A percentile compares a stretch with the other conserved stretches of the same genome.
Evolutionary conservation across 306 rosid species (phyloP).

Genomic region (Carpinus viminea): DNA sequence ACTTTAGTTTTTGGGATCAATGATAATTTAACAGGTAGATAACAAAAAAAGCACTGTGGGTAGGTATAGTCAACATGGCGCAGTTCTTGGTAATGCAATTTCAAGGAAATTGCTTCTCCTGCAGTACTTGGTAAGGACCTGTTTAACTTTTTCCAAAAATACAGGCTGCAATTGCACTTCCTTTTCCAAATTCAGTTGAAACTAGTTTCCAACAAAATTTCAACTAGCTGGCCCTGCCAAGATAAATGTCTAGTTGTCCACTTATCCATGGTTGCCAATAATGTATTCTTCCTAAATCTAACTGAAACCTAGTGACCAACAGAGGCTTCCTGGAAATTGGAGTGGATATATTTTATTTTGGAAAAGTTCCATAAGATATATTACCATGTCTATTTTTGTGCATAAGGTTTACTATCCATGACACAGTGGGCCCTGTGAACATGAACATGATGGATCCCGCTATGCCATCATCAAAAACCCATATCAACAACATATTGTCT

Average conservation of each 20-base stretch:
- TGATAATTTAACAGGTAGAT: too few species aligned
- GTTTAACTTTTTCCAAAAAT: slow-evolving; percentile 10
- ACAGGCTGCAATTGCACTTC: background rate
- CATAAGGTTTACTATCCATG: background rate
- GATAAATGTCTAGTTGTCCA: background rate
- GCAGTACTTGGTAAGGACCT: slow-evolving; percentile 13
- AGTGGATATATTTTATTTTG: background rate
- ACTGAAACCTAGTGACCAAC: background rate
- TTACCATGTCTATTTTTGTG: background rate
- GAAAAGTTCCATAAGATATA: background rate
- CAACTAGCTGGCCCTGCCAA: background rate
- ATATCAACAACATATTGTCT: background rate
- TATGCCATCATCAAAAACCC: background rate
- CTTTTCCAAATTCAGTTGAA: slow-evolving; percentile 12
- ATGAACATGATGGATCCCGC: background rate
- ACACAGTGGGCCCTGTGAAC: background rate
- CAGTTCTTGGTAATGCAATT: slow-evolving; percentile 5
- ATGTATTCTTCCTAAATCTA: background rate
- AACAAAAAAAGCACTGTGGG: background rate
- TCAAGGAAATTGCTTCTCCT: slow-evolving; percentile 22
- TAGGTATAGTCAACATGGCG: background rate
- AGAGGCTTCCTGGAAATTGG: slow-evolving; percentile 11
- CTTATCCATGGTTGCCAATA: background rate
- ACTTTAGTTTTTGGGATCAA: too few species aligned
- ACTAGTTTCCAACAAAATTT: slow-evolving; percentile 9